These are phyloP conservation scores for Letharia columbiana DNA, from an alignment of 495 filamentous ascomycete genomes.

Conservation along the genomic window DNA sequence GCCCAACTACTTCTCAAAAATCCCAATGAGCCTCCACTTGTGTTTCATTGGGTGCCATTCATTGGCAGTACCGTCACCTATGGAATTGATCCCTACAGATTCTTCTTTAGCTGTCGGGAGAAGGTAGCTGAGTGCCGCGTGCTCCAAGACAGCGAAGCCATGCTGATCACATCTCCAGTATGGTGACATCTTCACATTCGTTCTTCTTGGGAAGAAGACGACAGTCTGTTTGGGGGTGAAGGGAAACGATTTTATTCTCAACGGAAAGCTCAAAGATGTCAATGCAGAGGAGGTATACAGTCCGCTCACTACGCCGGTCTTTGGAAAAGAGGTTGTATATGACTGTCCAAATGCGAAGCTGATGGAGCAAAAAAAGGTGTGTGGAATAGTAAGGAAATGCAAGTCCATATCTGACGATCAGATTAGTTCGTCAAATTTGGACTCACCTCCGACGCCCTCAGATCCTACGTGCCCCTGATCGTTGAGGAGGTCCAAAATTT, in stretches of 20 bases:
- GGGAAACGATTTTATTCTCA: conserved; percentile 81
- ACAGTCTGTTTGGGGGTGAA: conserved; percentile 69
- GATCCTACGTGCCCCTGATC: conserved; percentile 70
- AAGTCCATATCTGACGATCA: background rate
- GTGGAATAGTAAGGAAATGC: background rate
- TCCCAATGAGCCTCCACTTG: conserved; percentile 65
- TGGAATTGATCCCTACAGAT: conserved; percentile 74
- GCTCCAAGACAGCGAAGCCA: background rate
- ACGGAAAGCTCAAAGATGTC: conserved; percentile 74
- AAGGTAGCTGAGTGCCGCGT: conserved; percentile 46
- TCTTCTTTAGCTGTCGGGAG: conserved; percentile 59
- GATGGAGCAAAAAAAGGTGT: conserved; percentile 71
- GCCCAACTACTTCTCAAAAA: conserved; percentile 62
- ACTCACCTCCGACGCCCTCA: conserved; percentile 66
- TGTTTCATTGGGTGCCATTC: conserved; percentile 78
- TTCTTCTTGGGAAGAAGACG: conserved; percentile 65
- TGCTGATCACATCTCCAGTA: conserved; percentile 40
- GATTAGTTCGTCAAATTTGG: conserved; percentile 82
- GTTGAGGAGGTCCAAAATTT: conserved; percentile 64
- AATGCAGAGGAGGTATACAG: conserved; percentile 77
- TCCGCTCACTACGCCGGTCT: conserved; percentile 75
- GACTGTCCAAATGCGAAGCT: conserved; percentile 81
- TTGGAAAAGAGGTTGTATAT: conserved; percentile 79
- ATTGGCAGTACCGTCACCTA: conserved; percentile 72
- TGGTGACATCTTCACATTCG: conserved; percentile 73